Conservation (phyloP, 1,139 yeast species). For the Debaryomyces coudertii region DNA sequence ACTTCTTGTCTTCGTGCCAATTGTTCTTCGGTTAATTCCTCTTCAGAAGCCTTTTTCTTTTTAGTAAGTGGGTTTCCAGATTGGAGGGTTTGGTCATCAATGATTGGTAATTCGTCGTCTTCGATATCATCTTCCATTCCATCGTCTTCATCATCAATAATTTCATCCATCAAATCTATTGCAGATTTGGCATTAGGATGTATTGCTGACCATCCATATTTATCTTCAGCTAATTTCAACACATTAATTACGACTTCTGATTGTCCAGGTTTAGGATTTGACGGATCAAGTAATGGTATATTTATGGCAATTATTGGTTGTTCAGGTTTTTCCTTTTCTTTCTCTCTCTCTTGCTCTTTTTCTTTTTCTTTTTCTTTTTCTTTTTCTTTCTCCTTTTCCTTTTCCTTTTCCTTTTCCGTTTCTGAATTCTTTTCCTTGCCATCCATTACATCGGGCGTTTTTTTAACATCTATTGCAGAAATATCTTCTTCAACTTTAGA, state of each 20-base stretch:
- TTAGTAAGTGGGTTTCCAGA: slow-evolving; percentile 27
- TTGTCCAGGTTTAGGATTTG: slow-evolving; percentile 60
- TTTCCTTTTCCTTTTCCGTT: slow-evolving; percentile 17
- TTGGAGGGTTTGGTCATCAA: slow-evolving; percentile 28
- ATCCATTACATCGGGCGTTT: neutral
- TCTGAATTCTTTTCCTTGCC: slow-evolving; percentile 16
- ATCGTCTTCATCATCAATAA: slow-evolving; percentile 62
- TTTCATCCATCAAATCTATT: slow-evolving; percentile 63
- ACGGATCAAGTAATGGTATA: slow-evolving; percentile 56
- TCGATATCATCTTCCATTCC: slow-evolving; percentile 63
- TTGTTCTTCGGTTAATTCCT: slow-evolving; percentile 51
- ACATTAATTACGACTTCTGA: slow-evolving; percentile 80
- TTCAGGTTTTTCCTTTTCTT: slow-evolving; percentile 30
- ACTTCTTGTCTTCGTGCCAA: slow-evolving; percentile 46
- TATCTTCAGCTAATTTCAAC: slow-evolving; percentile 77
- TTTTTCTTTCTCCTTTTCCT: slow-evolving; percentile 19
- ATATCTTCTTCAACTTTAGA: neutral
- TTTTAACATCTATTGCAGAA: neutral
- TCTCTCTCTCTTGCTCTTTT: slow-evolving; percentile 27
- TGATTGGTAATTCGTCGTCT: slow-evolving; percentile 37
- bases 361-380: slow-evolving; percentile 28
- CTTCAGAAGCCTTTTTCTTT: slow-evolving; percentile 41
- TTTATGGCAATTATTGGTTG: slow-evolving; percentile 61
- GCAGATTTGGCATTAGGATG: slow-evolving; percentile 71
- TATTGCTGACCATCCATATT: slow-evolving; percentile 76